phyloP scores from a whole-genome alignment of 2,329 filamentous ascomycete genomes.

The Calonectria hawksworthii region DNA sequence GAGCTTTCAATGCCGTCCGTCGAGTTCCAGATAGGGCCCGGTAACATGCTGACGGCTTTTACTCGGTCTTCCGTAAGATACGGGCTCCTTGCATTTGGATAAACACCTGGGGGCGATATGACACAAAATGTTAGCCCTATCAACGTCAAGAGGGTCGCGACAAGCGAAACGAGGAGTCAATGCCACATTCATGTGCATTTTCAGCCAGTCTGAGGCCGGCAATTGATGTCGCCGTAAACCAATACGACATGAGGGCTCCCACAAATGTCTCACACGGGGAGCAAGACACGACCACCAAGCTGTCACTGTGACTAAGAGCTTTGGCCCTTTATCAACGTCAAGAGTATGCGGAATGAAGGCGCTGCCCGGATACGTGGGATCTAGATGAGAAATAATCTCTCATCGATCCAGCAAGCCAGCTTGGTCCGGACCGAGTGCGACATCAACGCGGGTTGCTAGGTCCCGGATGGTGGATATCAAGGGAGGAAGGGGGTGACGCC shows the following conservation, averaged over 20 bases:
- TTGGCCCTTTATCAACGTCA: background rate
- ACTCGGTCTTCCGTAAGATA: background rate
- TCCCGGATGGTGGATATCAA: background rate
- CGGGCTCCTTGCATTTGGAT: background rate
- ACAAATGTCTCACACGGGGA: background rate
- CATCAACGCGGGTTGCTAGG: constrained; percentile 1
- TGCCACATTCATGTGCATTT: background rate
- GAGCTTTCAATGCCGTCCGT: background rate
- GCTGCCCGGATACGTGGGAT: background rate
- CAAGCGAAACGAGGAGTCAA: background rate
- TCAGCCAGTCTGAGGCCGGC: background rate
- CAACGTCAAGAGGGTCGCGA: background rate
- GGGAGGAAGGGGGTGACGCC: background rate
- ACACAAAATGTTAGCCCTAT: background rate
- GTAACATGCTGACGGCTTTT: background rate
- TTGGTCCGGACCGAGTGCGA: constrained; percentile 2
- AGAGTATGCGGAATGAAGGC: constrained; percentile 37
- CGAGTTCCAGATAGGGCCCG: background rate
- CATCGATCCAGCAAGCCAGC: constrained; percentile 15
- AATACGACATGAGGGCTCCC: background rate
- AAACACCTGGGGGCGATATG: background rate
- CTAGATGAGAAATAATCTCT: constrained; percentile 19
- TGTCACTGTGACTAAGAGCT: background rate
- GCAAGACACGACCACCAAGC: background rate
- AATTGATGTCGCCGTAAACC: background rate